Percentiles rank a stretch among this genome's conserved stretches.
These are phyloP conservation scores for Chenopodium suecicum DNA, from an alignment of 148 eudicot genomes.

Conservation along the genomic window DNA sequence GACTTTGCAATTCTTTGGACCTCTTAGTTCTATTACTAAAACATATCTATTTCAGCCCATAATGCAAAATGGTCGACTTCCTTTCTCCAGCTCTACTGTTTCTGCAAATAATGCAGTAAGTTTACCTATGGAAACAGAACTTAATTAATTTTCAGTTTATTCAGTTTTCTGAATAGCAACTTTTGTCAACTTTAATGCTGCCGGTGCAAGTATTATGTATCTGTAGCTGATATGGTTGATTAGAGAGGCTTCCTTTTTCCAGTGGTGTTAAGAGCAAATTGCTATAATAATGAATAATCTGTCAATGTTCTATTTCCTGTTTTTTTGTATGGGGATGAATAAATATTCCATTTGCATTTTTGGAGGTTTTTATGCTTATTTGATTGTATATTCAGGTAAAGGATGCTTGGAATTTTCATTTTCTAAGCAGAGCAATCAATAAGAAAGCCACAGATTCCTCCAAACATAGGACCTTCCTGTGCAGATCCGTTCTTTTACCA, in stretches of 20 bases:
- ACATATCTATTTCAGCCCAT: slow-evolving; percentile 4
- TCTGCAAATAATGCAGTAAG: slow-evolving; percentile 14
- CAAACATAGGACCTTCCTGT: slow-evolving; percentile 37
- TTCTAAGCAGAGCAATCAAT: slow-evolving; percentile 22
- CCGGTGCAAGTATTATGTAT: neutral
- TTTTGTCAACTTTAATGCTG: neutral
- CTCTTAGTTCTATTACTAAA: neutral
- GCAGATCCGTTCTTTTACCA: slow-evolving; percentile 51
- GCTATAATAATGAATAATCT: neutral
- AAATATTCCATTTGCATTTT: neutral
- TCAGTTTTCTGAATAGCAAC: slow-evolving; percentile 2
- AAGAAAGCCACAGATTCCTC: slow-evolving; percentile 29
- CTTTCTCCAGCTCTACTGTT: slow-evolving; percentile 8
- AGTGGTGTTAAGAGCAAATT: neutral
- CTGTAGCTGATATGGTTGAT: neutral
- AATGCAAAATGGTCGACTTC: slow-evolving; percentile 11
- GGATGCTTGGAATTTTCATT: slow-evolving; percentile 49
- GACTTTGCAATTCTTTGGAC: neutral
- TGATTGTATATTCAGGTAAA: slow-evolving; percentile 39
- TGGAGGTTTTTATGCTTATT: slow-evolving; percentile 14
- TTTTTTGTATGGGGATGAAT: neutral
- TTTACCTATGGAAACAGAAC: neutral
- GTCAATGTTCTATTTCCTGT: neutral
- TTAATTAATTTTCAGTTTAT: neutral
- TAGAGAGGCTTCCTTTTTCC: neutral